Evolutionary conservation across 73 alveolate genomes (phyloP).

Genomic region (Tetrahymena thermophila): DNA sequence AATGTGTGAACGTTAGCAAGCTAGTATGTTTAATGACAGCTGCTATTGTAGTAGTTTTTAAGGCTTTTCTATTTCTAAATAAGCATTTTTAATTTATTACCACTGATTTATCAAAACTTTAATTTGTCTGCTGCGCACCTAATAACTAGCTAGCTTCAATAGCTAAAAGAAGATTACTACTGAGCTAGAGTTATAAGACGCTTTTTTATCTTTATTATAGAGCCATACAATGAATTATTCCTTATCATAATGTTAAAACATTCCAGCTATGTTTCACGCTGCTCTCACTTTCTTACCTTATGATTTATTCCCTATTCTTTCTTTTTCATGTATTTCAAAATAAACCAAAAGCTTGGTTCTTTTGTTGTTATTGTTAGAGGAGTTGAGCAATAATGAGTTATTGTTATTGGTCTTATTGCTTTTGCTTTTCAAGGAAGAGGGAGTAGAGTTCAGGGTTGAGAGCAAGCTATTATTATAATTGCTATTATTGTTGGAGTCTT

Average conservation of each 20-base stretch:
- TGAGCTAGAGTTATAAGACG: neutral
- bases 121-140: neutral
- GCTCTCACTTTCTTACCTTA: neutral
- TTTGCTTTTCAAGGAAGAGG: neutral
- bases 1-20: neutral
- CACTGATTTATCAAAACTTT: neutral
- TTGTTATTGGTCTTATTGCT: slow-evolving; percentile 4
- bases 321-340: neutral
- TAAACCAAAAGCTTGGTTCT: neutral
- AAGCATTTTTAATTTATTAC: too few relatives aligned
- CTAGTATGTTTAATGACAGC: neutral
- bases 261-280: neutral
- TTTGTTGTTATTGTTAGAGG: slow-evolving; percentile 7
- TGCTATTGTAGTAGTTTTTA: neutral
- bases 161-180: neutral
- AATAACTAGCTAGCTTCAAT: neutral
- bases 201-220: neutral
- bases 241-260: neutral
- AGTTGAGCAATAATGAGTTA: neutral
- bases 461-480: neutral
- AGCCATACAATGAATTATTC: neutral
- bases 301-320: neutral
- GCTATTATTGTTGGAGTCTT: slow-evolving; percentile 2
- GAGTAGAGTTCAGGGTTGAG: neutral
- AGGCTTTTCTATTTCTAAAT: neutral